A percentile compares a stretch with the other conserved stretches of the same genome.
Evolutionary conservation across 2,329 filamentous ascomycete species (phyloP).

Genomic region (Scedosporium aurantiacum): DNA sequence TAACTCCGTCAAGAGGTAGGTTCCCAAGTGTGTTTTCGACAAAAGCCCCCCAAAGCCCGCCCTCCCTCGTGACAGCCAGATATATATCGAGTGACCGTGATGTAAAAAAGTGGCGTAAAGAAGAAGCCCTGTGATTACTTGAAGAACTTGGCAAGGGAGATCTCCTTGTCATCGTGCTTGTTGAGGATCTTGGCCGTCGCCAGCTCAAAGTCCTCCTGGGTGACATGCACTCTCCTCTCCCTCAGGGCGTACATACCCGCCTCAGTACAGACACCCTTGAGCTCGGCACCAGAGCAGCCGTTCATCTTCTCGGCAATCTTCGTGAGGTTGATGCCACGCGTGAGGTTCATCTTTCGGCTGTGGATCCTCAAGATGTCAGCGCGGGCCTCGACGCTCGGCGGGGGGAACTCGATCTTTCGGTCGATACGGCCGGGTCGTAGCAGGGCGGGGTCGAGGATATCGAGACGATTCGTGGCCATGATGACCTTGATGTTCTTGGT

Average conservation of each 20-base stretch:
- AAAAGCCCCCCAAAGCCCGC: no score
- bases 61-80: not conserved
- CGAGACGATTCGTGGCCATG: constrained; percentile 97
- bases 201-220: constrained; percentile 96
- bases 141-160: constrained; percentile 76
- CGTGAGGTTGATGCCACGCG: constrained; percentile 88
- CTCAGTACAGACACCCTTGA: constrained; percentile 98
- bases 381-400: constrained; percentile 88
- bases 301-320: constrained; percentile 99
- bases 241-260: constrained; percentile 96
- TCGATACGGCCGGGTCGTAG: constrained; percentile 95
- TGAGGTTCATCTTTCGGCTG: constrained; percentile 96
- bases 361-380: constrained; percentile 97
- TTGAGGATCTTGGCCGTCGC: constrained; percentile 98
- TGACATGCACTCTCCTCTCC: constrained; percentile 93
- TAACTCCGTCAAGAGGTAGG: not conserved
- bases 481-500: constrained; percentile 99
- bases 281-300: constrained; percentile 89
- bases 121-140: constrained; percentile 19
- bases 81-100: not conserved
- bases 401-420: constrained; percentile 97
- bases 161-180: constrained; percentile 98
- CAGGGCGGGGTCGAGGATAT: constrained; percentile 91
- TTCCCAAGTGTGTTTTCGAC: not conserved
- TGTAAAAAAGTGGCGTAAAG: not conserved